phyloP scores from a whole-genome alignment of 179 eudicot species.

The Carnegiea gigantea region DNA sequence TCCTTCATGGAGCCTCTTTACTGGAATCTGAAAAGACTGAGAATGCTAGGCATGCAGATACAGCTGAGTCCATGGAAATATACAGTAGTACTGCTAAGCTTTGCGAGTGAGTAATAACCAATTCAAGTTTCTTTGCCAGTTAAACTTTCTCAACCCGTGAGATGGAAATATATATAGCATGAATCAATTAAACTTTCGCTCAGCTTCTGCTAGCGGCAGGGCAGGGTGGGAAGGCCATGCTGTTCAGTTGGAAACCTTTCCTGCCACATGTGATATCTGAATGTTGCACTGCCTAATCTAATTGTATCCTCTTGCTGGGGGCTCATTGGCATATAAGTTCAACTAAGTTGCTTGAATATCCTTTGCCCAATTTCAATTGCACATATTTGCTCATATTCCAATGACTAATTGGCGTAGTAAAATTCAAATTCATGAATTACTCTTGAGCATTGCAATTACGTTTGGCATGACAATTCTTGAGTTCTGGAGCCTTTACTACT shows the following conservation, averaged over 20 bases:
- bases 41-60: conserved; percentile 61
- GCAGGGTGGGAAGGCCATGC: too few relatives aligned
- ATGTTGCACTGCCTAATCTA: not conserved
- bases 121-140: not conserved
- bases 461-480: not conserved
- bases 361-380: not conserved
- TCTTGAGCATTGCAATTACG: not conserved
- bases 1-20: conserved; percentile 88
- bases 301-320: not conserved
- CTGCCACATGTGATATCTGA: too few relatives aligned
- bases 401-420: not conserved
- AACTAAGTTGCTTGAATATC: not conserved
- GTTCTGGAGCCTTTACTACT: not conserved
- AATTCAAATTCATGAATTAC: not conserved
- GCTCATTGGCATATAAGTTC: not conserved
- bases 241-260: too few relatives aligned
- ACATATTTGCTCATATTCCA: not conserved
- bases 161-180: too few relatives aligned
- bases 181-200: too few relatives aligned
- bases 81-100: conserved; percentile 88
- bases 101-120: conserved; percentile 67
- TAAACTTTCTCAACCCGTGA: not conserved
- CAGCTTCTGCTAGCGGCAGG: too few relatives aligned
- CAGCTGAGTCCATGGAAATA: conserved; percentile 62
- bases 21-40: conserved; percentile 69